phyloP scores from a whole-genome alignment of 2,329 filamentous ascomycete genomes.

The Botrytis fabae region DNA sequence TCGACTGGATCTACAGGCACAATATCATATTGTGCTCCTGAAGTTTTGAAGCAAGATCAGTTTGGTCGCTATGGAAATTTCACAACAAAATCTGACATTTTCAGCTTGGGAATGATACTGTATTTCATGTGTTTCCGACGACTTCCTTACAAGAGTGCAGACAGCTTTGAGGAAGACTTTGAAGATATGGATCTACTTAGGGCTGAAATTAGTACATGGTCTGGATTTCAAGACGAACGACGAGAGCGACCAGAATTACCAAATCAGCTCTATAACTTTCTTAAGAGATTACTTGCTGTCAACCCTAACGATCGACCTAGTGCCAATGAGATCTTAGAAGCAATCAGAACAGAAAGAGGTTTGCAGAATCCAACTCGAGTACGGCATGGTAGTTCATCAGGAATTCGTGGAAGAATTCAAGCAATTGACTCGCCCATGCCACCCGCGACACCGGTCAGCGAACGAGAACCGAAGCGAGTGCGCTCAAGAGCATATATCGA shows the following conservation, averaged over 20 bases:
- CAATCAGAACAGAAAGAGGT: conserved; percentile 39
- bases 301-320: conserved; percentile 76
- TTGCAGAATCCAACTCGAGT: conserved; percentile 37
- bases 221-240: conserved; percentile 78
- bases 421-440: conserved; percentile 39
- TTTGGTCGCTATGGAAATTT: conserved; percentile 84
- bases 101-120: conserved; percentile 95
- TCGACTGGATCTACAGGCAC: conserved; percentile 94
- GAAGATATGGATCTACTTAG: conserved; percentile 86
- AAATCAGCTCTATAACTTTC: conserved; percentile 77
- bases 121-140: conserved; percentile 96
- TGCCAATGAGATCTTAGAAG: conserved; percentile 75
- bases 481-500: conserved; percentile 36
- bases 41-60: conserved; percentile 73
- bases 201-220: conserved; percentile 83
- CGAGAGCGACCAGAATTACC: conserved; percentile 79
- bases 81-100: conserved; percentile 96
- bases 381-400: conserved; percentile 33
- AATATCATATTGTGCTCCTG: conserved; percentile 95
- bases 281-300: conserved; percentile 78
- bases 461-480: conserved; percentile 35
- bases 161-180: conserved; percentile 83
- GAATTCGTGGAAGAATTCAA: conserved; percentile 37
- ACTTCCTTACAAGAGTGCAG: conserved; percentile 81
- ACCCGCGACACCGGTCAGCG: conserved; percentile 35